These are phyloP conservation scores for Sporothrix brunneoviolacea DNA, from an alignment of 2,329 filamentous ascomycete genomes.

Conservation along the genomic window DNA sequence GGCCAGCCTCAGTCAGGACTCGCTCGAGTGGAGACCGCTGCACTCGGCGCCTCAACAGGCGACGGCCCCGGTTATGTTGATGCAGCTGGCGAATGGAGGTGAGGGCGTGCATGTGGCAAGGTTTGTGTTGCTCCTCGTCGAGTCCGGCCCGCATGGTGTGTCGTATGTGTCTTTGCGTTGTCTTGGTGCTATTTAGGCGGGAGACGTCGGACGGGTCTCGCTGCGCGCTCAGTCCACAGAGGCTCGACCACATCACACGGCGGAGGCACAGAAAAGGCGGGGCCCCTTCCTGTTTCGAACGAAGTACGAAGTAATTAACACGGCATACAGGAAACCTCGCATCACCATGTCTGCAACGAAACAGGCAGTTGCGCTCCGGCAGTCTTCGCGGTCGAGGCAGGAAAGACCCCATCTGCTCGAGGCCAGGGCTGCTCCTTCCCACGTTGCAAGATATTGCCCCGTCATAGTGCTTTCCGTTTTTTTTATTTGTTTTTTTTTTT, in stretches of 20 bases:
- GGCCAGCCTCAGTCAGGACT: conserved; percentile 1
- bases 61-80: conserved; percentile 1
- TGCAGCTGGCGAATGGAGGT: conserved; percentile 6
- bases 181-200: too few relatives aligned
- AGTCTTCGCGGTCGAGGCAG: too few relatives aligned
- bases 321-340: too few relatives aligned
- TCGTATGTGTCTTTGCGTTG: neutral
- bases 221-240: conserved; percentile 5
- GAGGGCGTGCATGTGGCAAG: conserved; percentile 2
- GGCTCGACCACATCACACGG: conserved; percentile 3
- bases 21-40: conserved; percentile 4
- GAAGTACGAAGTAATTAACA: neutral
- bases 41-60: neutral
- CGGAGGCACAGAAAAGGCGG: neutral
- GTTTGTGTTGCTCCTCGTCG: neutral
- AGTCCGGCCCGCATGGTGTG: neutral
- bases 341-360: too few relatives aligned
- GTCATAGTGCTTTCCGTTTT: too few relatives aligned
- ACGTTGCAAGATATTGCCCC: too few relatives aligned
- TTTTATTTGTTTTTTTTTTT: too few relatives aligned
- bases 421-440: too few relatives aligned
- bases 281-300: neutral
- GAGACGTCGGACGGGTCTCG: too few relatives aligned
- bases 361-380: too few relatives aligned
- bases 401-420: too few relatives aligned